These are phyloP conservation scores for Zygosaccharomyces rouxii DNA, from an alignment of 805 yeast genomes.

Conservation along the genomic window DNA sequence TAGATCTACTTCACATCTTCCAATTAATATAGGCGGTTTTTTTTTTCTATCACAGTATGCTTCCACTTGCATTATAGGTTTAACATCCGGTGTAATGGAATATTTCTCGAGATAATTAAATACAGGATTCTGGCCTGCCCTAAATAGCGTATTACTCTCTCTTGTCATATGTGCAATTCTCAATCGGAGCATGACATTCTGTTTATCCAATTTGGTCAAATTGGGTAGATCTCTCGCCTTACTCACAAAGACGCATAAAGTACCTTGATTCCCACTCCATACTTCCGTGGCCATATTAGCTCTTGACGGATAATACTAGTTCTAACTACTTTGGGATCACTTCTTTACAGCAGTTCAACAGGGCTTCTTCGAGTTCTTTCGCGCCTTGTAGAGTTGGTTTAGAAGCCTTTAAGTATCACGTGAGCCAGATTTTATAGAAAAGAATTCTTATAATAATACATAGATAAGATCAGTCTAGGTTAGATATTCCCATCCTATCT, in stretches of 20 bases:
- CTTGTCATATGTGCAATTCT: slow-evolving; percentile 79
- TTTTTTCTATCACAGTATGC: slow-evolving; percentile 72
- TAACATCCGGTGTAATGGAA: slow-evolving; percentile 57
- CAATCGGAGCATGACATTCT: slow-evolving; percentile 83
- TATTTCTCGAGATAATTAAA: slow-evolving; percentile 79
- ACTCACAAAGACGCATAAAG: slow-evolving; percentile 68
- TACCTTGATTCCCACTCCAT: slow-evolving; percentile 40
- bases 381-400: neutral
- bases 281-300: slow-evolving; percentile 30
- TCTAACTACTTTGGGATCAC: neutral
- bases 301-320: neutral
- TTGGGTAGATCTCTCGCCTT: slow-evolving; percentile 86
- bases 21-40: slow-evolving; percentile 80
- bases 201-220: slow-evolving; percentile 81
- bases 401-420: neutral
- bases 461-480: neutral
- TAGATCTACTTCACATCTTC: slow-evolving; percentile 75
- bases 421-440: neutral
- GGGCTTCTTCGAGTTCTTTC: neutral
- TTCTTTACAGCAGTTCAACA: neutral
- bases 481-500: slow-evolving; percentile 7
- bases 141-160: slow-evolving; percentile 65
- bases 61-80: slow-evolving; percentile 61
- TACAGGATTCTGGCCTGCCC: slow-evolving; percentile 93
- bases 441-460: neutral